phyloP scores from a whole-genome alignment of 179 eudicot genomes.

The Silene noctiflora region DNA sequence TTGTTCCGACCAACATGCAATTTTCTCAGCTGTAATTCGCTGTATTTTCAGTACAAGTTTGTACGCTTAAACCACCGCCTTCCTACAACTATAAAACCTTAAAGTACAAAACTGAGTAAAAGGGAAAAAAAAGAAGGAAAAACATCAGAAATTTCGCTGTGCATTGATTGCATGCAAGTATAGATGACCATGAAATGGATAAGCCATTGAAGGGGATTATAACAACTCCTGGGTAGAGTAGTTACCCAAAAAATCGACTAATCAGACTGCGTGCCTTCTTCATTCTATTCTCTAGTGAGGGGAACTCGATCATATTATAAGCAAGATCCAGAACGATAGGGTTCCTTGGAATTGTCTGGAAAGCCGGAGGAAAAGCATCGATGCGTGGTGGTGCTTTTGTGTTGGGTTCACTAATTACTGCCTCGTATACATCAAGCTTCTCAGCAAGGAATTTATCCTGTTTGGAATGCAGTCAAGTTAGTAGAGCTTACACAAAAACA shows the following conservation, averaged over 20 bases:
- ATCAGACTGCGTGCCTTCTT: conserved; percentile 78
- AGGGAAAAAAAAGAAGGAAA: neutral
- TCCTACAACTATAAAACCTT: conserved; percentile 8
- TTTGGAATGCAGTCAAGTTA: conserved; percentile 28
- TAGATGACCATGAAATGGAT: neutral
- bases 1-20: neutral
- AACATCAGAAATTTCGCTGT: neutral
- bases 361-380: conserved; percentile 73
- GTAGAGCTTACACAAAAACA: neutral
- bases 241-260: conserved; percentile 71
- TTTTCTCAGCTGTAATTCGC: neutral
- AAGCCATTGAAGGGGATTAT: neutral
- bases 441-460: conserved; percentile 65
- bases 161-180: neutral
- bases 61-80: neutral
- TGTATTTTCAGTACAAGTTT: neutral
- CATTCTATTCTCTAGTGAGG: conserved; percentile 76
- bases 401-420: conserved; percentile 66
- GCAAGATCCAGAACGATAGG: conserved; percentile 89
- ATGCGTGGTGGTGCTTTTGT: conserved; percentile 63
- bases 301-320: conserved; percentile 67
- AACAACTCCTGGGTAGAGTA: conserved; percentile 2
- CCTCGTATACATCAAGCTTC: conserved; percentile 69
- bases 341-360: conserved; percentile 67
- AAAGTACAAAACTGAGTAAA: conserved; percentile 18